phyloP scores from a whole-genome alignment of 2,329 filamentous ascomycete species.

The Alternaria viburni region DNA sequence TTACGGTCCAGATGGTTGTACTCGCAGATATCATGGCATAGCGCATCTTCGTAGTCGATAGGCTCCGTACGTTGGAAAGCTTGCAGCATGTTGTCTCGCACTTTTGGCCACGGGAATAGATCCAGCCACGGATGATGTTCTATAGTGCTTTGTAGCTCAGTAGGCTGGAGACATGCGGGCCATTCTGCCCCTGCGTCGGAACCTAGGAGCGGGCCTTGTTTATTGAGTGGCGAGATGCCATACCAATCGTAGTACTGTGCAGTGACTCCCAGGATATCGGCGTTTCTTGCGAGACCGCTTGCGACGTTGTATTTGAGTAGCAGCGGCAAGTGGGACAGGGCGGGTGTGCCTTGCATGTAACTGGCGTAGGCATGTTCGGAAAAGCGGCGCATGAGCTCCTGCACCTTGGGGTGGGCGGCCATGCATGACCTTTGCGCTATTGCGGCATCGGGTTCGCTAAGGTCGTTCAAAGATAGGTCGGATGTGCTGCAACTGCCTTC shows the following conservation, averaged over 20 bases:
- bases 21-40: conserved; percentile 24
- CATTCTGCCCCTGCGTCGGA: background rate
- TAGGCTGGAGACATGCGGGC: background rate
- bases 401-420: conserved; percentile 9
- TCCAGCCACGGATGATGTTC: conserved; percentile 53
- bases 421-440: conserved; percentile 2
- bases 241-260: conserved; percentile 14
- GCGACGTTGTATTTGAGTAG: conserved; percentile 22
- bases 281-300: conserved; percentile 16
- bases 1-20: conserved; percentile 1
- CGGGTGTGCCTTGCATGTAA: conserved; percentile 21
- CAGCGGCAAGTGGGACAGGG: conserved; percentile 13
- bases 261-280: conserved; percentile 13
- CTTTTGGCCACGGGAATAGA: conserved; percentile 45
- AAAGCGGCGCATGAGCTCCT: conserved; percentile 18
- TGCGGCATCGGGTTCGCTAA: background rate
- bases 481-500: background rate
- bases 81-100: conserved; percentile 49
- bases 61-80: conserved; percentile 39
- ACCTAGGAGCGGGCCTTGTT: background rate
- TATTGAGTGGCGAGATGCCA: conserved; percentile 24
- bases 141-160: conserved; percentile 40
- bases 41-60: conserved; percentile 31
- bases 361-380: conserved; percentile 23
- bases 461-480: background rate